Base-by-base conservation (phyloP, 1,284 basidiomycete genomes). In the Dichomitus squalens region DNA sequence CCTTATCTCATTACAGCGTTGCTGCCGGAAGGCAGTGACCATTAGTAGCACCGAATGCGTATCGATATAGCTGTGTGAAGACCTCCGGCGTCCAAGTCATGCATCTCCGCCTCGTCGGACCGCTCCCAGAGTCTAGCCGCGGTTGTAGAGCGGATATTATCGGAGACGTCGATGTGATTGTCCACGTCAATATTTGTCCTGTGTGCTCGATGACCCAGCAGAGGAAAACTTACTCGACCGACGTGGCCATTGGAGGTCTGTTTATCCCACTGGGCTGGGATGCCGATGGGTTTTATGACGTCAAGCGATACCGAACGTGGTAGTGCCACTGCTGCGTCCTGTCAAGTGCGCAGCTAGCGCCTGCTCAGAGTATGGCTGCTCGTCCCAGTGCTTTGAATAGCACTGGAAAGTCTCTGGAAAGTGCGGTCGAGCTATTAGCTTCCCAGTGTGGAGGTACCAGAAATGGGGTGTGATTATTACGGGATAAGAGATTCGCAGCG, bases 1-100 rank as follows among this genome's bases (percentile, higher is more conserved):
- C 62, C 62, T 7, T 64, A 53, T 49, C 34, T 52, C 23, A 53
- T 64, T 16, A 55, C 57, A 16, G 31, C 43, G 18, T 3, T 64
- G 25, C 16, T 64, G 7, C 59, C 55, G 2, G 57, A 58, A 21
- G 54, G 56, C 46, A 59, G 53, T 31, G 53, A 57, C 12, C 57
- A 64, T 38, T 57, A 31, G 38, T 40, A 49, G 27, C 8, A 18
- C 29, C 9, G 29, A 21, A 18, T 2, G 4, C 25, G 16, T n/a
- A 9, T 36, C 25, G 21, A 14, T 29, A 29, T 44, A 21, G 16
- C 9, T 9, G 27, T 29, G 25, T 8, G 5, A 25, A 43, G 23
- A 21, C 18, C 11, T 12, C 31, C 31, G 6, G 27, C 23, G 41
- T n/a, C 16, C 41, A 16, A 25, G 40, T 20, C 40, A 23, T 25